Conservation (phyloP, 2,329 filamentous ascomycete genomes). For the Cordyceps cicadae region DNA sequence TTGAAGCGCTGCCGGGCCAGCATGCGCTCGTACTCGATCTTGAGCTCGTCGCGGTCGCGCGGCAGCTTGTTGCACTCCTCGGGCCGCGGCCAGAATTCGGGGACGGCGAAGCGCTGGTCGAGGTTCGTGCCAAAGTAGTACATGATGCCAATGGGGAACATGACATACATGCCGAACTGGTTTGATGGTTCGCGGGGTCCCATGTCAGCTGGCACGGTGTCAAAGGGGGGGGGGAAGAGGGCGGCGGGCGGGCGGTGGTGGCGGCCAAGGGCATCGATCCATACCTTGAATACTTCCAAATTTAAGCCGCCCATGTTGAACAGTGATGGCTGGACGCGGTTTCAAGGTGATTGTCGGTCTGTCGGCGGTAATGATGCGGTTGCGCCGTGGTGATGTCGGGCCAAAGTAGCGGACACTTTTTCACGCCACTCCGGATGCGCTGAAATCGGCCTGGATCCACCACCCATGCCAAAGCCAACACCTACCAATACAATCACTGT, state of each 20-base stretch:
- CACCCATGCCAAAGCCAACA: not conserved
- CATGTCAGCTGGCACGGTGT: not conserved
- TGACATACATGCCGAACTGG: constrained; percentile 96
- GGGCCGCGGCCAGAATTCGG: constrained; percentile 86
- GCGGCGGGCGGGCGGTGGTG: too few relatives aligned
- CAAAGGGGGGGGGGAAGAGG: not conserved
- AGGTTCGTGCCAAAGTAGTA: constrained; percentile 99
- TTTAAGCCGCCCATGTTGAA: constrained; percentile 69
- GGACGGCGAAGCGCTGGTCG: constrained; percentile 79
- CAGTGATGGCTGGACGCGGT: not conserved
- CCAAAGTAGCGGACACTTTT: not conserved
- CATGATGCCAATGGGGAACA: constrained; percentile 99
- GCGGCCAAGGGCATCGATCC: constrained; percentile 11
- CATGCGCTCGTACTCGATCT: constrained; percentile 68
- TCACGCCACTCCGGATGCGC: not conserved
- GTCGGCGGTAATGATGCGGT: not conserved
- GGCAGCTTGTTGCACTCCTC: constrained; percentile 71
- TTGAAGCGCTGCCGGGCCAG: constrained; percentile 61
- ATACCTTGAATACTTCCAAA: constrained; percentile 89
- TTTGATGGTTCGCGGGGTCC: not conserved
- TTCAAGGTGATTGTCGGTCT: not conserved
- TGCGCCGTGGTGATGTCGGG: not conserved
- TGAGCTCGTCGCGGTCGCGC: constrained; percentile 72
- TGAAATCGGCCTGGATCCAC: not conserved
- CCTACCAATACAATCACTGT: not conserved